phyloP scores from a whole-genome alignment of 495 filamentous ascomycete species.

The Penicillium fimorum region DNA sequence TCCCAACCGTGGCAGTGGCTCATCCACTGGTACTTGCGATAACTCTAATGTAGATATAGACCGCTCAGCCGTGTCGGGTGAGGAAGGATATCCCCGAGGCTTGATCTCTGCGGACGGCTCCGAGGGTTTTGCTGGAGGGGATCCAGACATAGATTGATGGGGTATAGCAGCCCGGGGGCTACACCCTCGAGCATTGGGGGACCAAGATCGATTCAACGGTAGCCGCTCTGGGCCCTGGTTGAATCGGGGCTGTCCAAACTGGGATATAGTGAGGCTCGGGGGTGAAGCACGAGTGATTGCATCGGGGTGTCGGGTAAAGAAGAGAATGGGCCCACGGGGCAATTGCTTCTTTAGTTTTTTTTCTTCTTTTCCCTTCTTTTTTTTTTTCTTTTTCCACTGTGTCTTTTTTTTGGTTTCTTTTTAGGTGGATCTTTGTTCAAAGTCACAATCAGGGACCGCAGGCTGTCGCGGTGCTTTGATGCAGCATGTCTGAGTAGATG shows the following conservation, averaged over 20 bases:
- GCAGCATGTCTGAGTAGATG: slow-evolving; percentile 38
- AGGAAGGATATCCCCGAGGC: slow-evolving; percentile 49
- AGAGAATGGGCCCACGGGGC: slow-evolving; percentile 17
- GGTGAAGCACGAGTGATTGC: slow-evolving; percentile 51
- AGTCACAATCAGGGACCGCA: slow-evolving; percentile 27
- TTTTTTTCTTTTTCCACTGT: slow-evolving; percentile 12
- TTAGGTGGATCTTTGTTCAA: neutral
- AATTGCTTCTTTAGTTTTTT: slow-evolving; percentile 15
- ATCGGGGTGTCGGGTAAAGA: slow-evolving; percentile 36
- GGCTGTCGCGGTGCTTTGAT: slow-evolving; percentile 22
- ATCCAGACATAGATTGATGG: slow-evolving; percentile 85
- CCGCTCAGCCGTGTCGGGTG: slow-evolving; percentile 35
- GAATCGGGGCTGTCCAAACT: slow-evolving; percentile 44
- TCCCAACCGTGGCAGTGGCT: slow-evolving; percentile 15
- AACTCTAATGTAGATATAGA: slow-evolving; percentile 21
- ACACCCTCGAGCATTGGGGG: slow-evolving; percentile 64
- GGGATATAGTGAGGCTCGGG: slow-evolving; percentile 43
- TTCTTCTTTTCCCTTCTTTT: neutral
- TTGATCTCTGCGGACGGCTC: slow-evolving; percentile 57
- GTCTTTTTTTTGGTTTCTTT: slow-evolving; percentile 10
- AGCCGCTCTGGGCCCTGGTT: slow-evolving; percentile 61
- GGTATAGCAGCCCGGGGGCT: slow-evolving; percentile 64
- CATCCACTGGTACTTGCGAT: slow-evolving; percentile 20
- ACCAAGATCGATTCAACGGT: slow-evolving; percentile 67
- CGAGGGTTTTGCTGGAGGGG: slow-evolving; percentile 61